phyloP scores from a whole-genome alignment of 2,329 filamentous ascomycete genomes.

The Cytospora schulzeri region DNA sequence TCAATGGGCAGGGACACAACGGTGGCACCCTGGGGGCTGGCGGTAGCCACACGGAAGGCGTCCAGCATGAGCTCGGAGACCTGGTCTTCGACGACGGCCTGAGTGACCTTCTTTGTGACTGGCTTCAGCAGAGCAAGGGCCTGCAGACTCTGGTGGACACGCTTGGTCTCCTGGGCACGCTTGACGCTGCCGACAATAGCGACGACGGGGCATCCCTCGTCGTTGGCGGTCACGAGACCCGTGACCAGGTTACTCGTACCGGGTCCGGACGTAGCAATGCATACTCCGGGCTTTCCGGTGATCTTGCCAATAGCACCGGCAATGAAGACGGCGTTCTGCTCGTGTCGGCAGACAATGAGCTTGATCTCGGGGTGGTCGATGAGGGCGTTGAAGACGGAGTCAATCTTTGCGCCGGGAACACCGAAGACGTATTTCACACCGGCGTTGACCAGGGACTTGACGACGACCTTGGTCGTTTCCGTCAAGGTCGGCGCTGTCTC shows the following conservation, averaged over 20 bases:
- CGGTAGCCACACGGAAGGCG: conserved; percentile 45
- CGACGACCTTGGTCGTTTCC: conserved; percentile 36
- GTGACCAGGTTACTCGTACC: conserved; percentile 51
- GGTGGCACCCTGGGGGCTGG: conserved; percentile 45
- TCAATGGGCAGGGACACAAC: conserved; percentile 49
- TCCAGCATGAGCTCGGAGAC: conserved; percentile 49
- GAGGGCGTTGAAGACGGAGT: conserved; percentile 50
- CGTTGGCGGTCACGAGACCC: conserved; percentile 49
- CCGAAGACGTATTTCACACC: conserved; percentile 50
- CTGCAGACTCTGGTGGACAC: conserved; percentile 50
- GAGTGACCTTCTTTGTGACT: conserved; percentile 45
- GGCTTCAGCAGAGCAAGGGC: conserved; percentile 47
- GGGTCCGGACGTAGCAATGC: conserved; percentile 50
- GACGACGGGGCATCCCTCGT: conserved; percentile 50
- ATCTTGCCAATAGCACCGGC: conserved; percentile 49
- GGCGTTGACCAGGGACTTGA: conserved; percentile 38
- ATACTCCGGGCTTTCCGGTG: conserved; percentile 48
- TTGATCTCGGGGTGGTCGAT: conserved; percentile 49
- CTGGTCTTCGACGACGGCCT: conserved; percentile 49
- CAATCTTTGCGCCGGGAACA: conserved; percentile 51
- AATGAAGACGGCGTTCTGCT: conserved; percentile 54
- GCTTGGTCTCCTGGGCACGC: conserved; percentile 45
- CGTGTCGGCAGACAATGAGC: conserved; percentile 50
- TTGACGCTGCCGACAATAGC: conserved; percentile 52
- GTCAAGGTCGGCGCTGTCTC: no score